Percentiles rank a stretch among this genome's conserved stretches.
These are phyloP conservation scores for Rhodotorula sp. DNA, from an alignment of 1,284 basidiomycete species.

Conservation along the genomic window DNA sequence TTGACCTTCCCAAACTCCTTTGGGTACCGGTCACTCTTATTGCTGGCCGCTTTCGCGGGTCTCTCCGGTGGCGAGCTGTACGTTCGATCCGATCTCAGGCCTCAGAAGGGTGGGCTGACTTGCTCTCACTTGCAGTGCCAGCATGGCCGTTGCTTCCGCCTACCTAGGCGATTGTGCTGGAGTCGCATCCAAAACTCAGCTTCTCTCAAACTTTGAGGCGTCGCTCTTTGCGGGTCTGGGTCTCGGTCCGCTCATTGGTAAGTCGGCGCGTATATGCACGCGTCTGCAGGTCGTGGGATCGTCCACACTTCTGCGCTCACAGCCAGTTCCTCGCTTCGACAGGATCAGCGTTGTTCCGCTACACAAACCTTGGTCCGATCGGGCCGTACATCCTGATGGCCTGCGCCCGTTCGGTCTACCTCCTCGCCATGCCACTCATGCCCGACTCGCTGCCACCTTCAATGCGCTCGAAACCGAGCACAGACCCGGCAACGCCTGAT, in stretches of 20 bases:
- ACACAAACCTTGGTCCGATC: conserved; percentile 4
- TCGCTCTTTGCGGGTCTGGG: conserved; percentile 21
- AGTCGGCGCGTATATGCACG: not conserved
- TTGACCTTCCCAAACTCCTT: conserved; percentile 14
- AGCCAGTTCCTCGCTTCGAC: not conserved
- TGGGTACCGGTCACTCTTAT: conserved; percentile 10
- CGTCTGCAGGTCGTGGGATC: not conserved
- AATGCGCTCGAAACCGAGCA: not conserved
- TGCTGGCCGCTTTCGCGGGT: conserved; percentile 17
- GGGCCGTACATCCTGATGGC: conserved; percentile 13
- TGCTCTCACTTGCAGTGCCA: conserved; percentile 3
- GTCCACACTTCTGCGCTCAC: not conserved
- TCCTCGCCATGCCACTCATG: conserved; percentile 21
- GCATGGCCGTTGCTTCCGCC: conserved; percentile 11
- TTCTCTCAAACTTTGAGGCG: conserved; percentile 23
- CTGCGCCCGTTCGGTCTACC: not conserved
- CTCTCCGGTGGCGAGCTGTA: conserved; percentile 23
- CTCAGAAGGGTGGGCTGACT: not conserved
- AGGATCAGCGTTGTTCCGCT: conserved; percentile 24
- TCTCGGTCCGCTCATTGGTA: conserved; percentile 26
- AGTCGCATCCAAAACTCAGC: conserved; percentile 16
- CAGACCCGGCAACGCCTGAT: no score
- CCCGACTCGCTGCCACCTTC: conserved; percentile 29
- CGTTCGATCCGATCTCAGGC: not conserved
- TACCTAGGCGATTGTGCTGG: conserved; percentile 32